A percentile compares a stretch with the other conserved stretches of the same genome.
These are phyloP conservation scores for Aspergillus sp. DNA, from an alignment of 2,329 filamentous ascomycete species.

Conservation along the genomic window DNA sequence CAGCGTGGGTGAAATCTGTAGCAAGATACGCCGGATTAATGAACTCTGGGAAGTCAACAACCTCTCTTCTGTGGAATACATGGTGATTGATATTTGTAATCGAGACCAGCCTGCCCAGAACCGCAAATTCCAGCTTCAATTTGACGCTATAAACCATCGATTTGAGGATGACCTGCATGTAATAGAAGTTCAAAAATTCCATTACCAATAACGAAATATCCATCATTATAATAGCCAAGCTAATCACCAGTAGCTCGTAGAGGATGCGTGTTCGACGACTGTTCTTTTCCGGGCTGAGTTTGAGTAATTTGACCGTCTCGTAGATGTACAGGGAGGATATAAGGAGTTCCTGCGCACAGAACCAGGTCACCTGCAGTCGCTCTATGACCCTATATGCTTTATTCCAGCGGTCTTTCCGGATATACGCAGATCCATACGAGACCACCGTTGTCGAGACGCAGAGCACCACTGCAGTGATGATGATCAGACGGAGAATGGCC, in stretches of 20 bases:
- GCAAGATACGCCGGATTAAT: too few species aligned
- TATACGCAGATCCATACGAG: constrained; percentile 25
- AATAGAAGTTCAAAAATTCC: constrained; percentile 38
- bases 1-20: too few species aligned
- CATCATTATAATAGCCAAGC: constrained; percentile 42
- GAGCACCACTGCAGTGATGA: constrained; percentile 37
- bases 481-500: constrained; percentile 40
- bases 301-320: constrained; percentile 47
- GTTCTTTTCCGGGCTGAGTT: constrained; percentile 34
- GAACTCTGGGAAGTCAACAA: too few species aligned
- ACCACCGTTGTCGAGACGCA: constrained; percentile 39
- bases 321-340: constrained; percentile 50
- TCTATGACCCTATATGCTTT: constrained; percentile 37
- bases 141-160: constrained; percentile 44
- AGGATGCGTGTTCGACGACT: constrained; percentile 32
- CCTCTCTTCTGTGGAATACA: too few species aligned
- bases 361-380: constrained; percentile 50
- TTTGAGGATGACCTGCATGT: constrained; percentile 42
- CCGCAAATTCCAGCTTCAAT: constrained; percentile 44
- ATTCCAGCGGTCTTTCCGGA: not conserved
- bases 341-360: constrained; percentile 51
- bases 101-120: constrained; percentile 32
- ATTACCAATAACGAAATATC: constrained; percentile 38
- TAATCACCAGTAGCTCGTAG: constrained; percentile 44
- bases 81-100: constrained; percentile 11